Conservation (phyloP, 495 filamentous ascomycete genomes). For the Penicillium lividum region DNA sequence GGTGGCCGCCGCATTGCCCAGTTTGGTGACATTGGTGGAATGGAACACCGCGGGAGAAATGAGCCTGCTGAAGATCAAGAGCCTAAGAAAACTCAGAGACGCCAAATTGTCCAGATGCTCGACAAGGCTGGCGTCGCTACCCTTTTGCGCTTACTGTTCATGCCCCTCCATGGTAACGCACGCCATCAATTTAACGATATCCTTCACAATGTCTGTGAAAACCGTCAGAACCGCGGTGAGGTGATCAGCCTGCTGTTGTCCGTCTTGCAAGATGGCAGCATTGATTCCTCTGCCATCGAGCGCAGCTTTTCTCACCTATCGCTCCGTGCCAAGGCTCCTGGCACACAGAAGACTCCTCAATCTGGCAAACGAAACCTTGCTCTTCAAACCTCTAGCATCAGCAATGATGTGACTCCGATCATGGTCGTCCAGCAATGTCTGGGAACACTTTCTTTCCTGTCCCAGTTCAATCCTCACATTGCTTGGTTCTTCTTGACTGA, state of each 20-base stretch:
- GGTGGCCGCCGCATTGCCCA: slow-evolving; percentile 62
- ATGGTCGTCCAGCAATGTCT: slow-evolving; percentile 97
- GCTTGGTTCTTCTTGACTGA: slow-evolving; percentile 94
- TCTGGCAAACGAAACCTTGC: slow-evolving; percentile 69
- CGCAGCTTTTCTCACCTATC: slow-evolving; percentile 92
- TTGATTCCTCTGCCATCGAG: slow-evolving; percentile 90
- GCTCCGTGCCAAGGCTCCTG: slow-evolving; percentile 80
- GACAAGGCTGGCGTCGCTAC: slow-evolving; percentile 96
- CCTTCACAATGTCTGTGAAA: slow-evolving; percentile 85
- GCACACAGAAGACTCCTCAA: slow-evolving; percentile 75
- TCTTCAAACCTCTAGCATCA: slow-evolving; percentile 55
- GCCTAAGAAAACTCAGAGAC: slow-evolving; percentile 69
- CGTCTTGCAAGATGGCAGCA: slow-evolving; percentile 94
- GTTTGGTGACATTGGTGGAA: slow-evolving; percentile 52
- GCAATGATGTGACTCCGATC: slow-evolving; percentile 82
- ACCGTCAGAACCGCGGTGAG: slow-evolving; percentile 89
- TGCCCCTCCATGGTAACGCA: slow-evolving; percentile 81
- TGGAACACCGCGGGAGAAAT: slow-evolving; percentile 48
- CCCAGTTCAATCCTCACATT: slow-evolving; percentile 78
- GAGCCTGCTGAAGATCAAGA: slow-evolving; percentile 44
- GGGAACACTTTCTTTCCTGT: slow-evolving; percentile 74
- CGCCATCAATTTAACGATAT: slow-evolving; percentile 80
- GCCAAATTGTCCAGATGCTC: slow-evolving; percentile 88
- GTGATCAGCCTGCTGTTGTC: slow-evolving; percentile 92
- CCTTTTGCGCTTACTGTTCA: slow-evolving; percentile 93